Conservation (phyloP, 192 early-diverging fungal species). For the Phlyctochytrium bullatum region DNA sequence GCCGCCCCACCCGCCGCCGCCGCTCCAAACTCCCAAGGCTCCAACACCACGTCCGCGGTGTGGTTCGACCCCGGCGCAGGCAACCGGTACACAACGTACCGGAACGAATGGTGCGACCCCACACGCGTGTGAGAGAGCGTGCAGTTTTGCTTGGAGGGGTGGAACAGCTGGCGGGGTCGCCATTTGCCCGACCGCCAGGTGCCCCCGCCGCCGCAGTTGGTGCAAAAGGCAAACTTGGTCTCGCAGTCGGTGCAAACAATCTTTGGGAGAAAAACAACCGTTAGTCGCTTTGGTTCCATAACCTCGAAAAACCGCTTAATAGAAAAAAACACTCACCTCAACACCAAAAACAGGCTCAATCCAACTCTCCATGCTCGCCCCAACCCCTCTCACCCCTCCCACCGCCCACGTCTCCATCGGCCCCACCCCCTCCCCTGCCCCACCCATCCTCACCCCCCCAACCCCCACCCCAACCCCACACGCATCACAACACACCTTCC, state of each 20-base stretch:
- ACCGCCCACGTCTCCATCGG: background rate
- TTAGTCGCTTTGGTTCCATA: too few species aligned
- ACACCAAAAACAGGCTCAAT: background rate
- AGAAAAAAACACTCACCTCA: too few species aligned
- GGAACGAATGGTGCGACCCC: too few species aligned
- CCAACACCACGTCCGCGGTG: too few species aligned
- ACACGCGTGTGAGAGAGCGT: conserved; percentile 3
- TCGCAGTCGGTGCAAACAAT: too few species aligned
- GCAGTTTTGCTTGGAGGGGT: conserved; percentile 1
- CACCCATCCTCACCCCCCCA: background rate
- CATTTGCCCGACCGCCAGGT: conserved; percentile 6
- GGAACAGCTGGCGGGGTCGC: conserved; percentile 6
- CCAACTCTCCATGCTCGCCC: background rate
- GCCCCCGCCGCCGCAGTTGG: conserved; percentile 7
- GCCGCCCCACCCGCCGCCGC: too few species aligned
- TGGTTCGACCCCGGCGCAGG: too few species aligned
- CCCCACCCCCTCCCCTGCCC: background rate
- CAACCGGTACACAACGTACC: too few species aligned
- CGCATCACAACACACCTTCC: too few species aligned
- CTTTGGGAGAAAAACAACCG: too few species aligned
- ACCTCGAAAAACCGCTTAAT: too few species aligned
- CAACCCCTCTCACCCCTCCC: background rate
- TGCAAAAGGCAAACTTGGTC: conserved; percentile 8
- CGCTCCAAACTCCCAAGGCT: too few species aligned
- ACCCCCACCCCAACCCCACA: background rate